Percentiles rank a stretch among this genome's conserved stretches.
These are phyloP conservation scores for Brettanomyces custersianus DNA, from an alignment of 805 yeast species.

Conservation along the genomic window DNA sequence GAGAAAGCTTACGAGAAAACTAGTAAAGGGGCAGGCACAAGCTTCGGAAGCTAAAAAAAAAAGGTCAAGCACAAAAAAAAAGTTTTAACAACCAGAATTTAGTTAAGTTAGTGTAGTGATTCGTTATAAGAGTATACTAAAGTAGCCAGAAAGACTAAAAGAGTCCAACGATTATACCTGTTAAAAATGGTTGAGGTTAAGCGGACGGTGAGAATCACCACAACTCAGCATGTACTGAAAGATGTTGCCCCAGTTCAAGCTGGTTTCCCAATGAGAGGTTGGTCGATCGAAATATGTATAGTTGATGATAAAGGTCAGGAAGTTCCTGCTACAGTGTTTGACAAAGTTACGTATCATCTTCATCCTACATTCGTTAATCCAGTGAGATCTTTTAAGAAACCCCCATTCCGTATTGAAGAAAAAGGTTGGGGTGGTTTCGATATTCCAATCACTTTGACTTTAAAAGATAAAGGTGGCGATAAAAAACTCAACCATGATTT, in stretches of 20 bases:
- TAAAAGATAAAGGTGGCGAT: constrained; percentile 84
- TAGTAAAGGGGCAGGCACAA: too few relatives aligned
- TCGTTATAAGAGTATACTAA: background rate
- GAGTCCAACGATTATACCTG: background rate
- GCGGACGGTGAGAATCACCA: constrained; percentile 81
- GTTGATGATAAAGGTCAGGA: constrained; percentile 76
- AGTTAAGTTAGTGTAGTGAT: background rate
- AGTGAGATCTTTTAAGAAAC: constrained; percentile 64
- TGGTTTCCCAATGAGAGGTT: constrained; percentile 88
- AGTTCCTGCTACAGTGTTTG: constrained; percentile 79
- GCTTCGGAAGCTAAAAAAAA: background rate
- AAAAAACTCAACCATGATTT: constrained; percentile 81
- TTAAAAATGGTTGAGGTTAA: constrained; percentile 42
- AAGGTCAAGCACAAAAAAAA: background rate
- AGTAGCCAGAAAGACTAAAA: background rate
- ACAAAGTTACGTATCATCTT: constrained; percentile 84
- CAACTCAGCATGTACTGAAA: constrained; percentile 72
- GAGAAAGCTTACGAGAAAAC: too few relatives aligned
- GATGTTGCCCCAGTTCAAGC: constrained; percentile 82
- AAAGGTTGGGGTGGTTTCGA: constrained; percentile 99
- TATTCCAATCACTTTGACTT: constrained; percentile 66
- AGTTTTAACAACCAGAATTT: background rate
- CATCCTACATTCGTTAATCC: constrained; percentile 96
- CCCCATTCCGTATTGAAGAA: constrained; percentile 83
- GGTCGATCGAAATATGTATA: constrained; percentile 74